Percentiles rank a stretch among this genome's conserved stretches.
phyloP scores from a whole-genome alignment of 2,329 filamentous ascomycete genomes.

The Raffaelea arxii region DNA sequence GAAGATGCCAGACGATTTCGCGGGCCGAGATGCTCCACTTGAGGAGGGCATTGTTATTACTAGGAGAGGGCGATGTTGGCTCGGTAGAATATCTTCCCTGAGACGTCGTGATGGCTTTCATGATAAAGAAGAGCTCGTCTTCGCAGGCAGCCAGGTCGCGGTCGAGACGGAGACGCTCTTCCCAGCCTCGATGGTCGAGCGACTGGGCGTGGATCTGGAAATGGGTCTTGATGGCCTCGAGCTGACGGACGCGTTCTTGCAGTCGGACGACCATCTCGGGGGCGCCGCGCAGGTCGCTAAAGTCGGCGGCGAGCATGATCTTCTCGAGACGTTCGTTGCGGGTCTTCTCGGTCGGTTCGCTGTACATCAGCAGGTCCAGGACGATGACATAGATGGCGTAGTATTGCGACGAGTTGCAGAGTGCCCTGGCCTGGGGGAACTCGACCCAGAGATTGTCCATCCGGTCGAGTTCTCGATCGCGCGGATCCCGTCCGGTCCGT shows the following conservation, averaged over 20 bases:
- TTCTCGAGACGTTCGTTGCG: slow-evolving; percentile 90
- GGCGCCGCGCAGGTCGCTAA: slow-evolving; percentile 88
- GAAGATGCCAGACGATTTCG: slow-evolving; percentile 95
- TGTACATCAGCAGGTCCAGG: slow-evolving; percentile 90
- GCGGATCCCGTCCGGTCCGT: slow-evolving; percentile 17
- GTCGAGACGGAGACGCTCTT: slow-evolving; percentile 81
- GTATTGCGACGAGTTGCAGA: slow-evolving; percentile 96
- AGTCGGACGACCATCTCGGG: slow-evolving; percentile 87
- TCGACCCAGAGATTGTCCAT: slow-evolving; percentile 97
- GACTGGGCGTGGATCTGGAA: slow-evolving; percentile 89
- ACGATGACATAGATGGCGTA: slow-evolving; percentile 98
- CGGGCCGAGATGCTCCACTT: slow-evolving; percentile 90
- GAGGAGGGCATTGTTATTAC: slow-evolving; percentile 68
- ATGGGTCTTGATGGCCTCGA: slow-evolving; percentile 92
- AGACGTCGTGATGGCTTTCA: slow-evolving; percentile 98
- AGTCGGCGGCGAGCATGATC: slow-evolving; percentile 98
- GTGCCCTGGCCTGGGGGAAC: slow-evolving; percentile 86
- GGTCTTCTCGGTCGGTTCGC: slow-evolving; percentile 94
- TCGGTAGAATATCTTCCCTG: no score
- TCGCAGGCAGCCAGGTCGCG: slow-evolving; percentile 82
- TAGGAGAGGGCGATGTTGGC: slow-evolving; percentile 53
- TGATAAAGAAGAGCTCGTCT: slow-evolving; percentile 98
- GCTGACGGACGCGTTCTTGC: slow-evolving; percentile 83
- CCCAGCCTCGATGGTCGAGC: slow-evolving; percentile 82
- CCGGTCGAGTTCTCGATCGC: slow-evolving; percentile 58